phyloP scores from a whole-genome alignment of 2,329 filamentous ascomycete genomes.

The Sclerotinia spermophila region DNA sequence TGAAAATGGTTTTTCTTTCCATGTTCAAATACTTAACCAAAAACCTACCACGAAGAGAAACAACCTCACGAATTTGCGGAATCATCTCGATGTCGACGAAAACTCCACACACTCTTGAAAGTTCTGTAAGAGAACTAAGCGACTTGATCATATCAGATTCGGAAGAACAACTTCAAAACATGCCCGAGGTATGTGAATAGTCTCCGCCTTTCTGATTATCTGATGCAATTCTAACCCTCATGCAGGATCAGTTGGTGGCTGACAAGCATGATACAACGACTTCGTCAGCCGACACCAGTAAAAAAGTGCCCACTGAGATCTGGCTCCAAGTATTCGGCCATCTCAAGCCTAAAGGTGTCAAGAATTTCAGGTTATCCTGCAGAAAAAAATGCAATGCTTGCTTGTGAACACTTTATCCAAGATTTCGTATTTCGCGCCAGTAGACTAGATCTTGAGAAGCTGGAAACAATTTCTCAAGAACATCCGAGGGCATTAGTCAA shows the following conservation, averaged over 20 bases:
- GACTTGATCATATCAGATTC: background rate
- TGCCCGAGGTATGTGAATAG: background rate
- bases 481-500: background rate
- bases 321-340: background rate
- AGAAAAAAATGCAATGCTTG: background rate
- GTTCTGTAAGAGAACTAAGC: background rate
- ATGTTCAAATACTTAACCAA: too few species aligned
- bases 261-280: too few species aligned
- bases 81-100: background rate
- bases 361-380: background rate
- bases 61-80: too few species aligned
- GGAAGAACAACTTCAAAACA: background rate
- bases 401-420: background rate
- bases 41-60: background rate
- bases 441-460: background rate
- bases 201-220: background rate
- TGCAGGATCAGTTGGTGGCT: background rate
- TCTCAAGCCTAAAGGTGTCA: background rate
- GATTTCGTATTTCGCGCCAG: background rate
- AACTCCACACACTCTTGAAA: too few species aligned
- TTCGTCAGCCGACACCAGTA: too few species aligned
- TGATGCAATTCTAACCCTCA: background rate
- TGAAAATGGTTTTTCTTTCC: background rate
- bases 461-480: background rate
- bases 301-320: background rate